These are phyloP conservation scores for Russula sp. DNA, from an alignment of 768 basidiomycete species.

Conservation along the genomic window DNA sequence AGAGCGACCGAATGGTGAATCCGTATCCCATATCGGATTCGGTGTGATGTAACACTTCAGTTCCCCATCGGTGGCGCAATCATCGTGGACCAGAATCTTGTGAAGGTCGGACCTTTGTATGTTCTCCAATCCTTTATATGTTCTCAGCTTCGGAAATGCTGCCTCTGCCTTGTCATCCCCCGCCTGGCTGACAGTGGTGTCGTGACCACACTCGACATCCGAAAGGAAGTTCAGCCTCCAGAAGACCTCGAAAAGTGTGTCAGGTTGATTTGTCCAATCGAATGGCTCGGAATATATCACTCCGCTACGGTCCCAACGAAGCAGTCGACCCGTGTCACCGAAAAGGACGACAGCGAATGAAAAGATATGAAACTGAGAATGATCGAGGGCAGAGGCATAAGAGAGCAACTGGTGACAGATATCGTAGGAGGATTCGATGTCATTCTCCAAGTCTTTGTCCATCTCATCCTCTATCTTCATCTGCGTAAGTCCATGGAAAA, in stretches of 20 bases:
- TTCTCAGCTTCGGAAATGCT: background rate
- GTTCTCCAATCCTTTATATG: background rate
- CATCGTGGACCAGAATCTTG: background rate
- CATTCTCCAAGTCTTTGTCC: background rate
- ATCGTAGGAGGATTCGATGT: background rate
- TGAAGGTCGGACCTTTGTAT: background rate
- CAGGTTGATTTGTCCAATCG: background rate
- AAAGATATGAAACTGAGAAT: conserved; percentile 4
- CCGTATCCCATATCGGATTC: background rate
- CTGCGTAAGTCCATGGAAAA: background rate
- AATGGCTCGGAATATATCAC: conserved; percentile 5
- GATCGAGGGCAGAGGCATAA: background rate
- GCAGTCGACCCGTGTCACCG: background rate
- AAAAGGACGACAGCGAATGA: background rate
- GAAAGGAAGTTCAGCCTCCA: conserved; percentile 10
- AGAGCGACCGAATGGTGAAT: background rate
- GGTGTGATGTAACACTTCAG: background rate
- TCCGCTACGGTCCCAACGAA: conserved; percentile 10
- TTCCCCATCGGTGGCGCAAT: background rate
- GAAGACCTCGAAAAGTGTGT: conserved; percentile 1
- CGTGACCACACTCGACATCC: background rate
- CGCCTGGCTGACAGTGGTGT: background rate
- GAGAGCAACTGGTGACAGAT: background rate
- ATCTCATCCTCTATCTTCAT: background rate
- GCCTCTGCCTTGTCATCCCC: background rate